Evolutionary conservation across 495 filamentous ascomycete species (phyloP).

Genomic region (Daldinia caldariorum): DNA sequence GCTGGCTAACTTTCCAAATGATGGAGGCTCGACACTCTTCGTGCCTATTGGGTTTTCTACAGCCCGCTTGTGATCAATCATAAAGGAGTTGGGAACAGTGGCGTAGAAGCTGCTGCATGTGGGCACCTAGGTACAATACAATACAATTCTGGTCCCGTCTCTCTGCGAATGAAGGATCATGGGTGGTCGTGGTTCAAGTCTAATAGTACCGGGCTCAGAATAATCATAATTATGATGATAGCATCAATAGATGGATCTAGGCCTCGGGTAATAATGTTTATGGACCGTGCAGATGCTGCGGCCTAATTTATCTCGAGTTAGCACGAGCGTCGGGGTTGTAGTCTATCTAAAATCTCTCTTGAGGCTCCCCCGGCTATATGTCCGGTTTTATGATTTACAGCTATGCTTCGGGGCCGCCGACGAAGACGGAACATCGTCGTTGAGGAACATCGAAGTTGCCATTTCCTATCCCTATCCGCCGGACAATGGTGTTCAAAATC

Average conservation of each 20-base stretch:
- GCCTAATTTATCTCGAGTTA: constrained; percentile 40
- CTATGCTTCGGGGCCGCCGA: neutral
- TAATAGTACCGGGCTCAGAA: neutral
- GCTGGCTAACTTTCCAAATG: constrained; percentile 18
- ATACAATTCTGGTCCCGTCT: constrained; percentile 15
- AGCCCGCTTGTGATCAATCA: constrained; percentile 25
- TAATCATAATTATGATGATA: constrained; percentile 39
- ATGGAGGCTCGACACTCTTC: constrained; percentile 34
- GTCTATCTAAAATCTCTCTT: constrained; percentile 13
- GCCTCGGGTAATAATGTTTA: constrained; percentile 21
- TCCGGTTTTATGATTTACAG: neutral
- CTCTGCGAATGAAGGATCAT: constrained; percentile 14
- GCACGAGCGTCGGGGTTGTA: constrained; percentile 23
- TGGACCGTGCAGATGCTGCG: constrained; percentile 35
- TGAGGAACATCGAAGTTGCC: neutral
- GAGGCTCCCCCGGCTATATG: neutral
- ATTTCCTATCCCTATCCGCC: neutral
- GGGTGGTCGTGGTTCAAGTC: neutral
- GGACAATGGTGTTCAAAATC: neutral
- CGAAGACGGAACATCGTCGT: neutral
- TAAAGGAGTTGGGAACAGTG: constrained; percentile 28
- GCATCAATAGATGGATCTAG: constrained; percentile 23
- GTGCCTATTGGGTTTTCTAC: constrained; percentile 31
- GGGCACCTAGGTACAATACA: too few species aligned
- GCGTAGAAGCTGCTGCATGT: constrained; percentile 34